Conservation (phyloP, 2,329 filamentous ascomycete genomes). For the Clonostachys solani region DNA sequence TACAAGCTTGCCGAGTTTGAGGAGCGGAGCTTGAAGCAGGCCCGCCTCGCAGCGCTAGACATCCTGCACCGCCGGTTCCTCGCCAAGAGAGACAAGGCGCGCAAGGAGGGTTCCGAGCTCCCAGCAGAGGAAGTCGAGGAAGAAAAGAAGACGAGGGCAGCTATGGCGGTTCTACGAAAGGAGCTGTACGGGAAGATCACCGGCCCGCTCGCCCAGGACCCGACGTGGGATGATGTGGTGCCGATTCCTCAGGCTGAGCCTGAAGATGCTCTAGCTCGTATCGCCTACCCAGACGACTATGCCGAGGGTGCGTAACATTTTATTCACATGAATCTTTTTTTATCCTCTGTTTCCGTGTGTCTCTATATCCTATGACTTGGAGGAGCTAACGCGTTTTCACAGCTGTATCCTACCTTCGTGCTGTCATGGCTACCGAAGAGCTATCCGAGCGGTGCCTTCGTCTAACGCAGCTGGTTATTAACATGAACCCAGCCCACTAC, state of each 20-base stretch:
- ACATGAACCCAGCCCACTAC: slow-evolving; percentile 94
- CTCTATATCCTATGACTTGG: neutral
- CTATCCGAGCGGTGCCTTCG: slow-evolving; percentile 72
- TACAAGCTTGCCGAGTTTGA: slow-evolving; percentile 42
- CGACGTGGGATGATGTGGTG: slow-evolving; percentile 77
- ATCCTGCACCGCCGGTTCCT: slow-evolving; percentile 40
- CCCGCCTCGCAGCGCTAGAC: slow-evolving; percentile 35
- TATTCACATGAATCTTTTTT: neutral
- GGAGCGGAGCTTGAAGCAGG: slow-evolving; percentile 32
- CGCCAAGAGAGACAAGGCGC: slow-evolving; percentile 24
- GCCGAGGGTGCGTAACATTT: slow-evolving; percentile 56
- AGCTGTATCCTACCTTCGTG: slow-evolving; percentile 90
- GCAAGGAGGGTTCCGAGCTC: slow-evolving; percentile 13
- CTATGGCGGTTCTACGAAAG: slow-evolving; percentile 45
- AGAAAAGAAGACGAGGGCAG: slow-evolving; percentile 40
- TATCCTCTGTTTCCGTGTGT: neutral
- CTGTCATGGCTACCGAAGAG: slow-evolving; percentile 87
- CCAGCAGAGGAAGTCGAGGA: slow-evolving; percentile 34
- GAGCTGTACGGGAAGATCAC: slow-evolving; percentile 49
- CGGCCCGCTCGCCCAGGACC: slow-evolving; percentile 51
- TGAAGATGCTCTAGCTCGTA: slow-evolving; percentile 79
- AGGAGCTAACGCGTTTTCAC: slow-evolving; percentile 3
- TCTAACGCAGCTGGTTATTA: slow-evolving; percentile 86
- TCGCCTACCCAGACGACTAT: slow-evolving; percentile 88
- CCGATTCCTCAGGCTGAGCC: slow-evolving; percentile 84